Evolutionary conservation across 345 rosid genomes (phyloP).

Genomic region (Sonneratia caseolaris): DNA sequence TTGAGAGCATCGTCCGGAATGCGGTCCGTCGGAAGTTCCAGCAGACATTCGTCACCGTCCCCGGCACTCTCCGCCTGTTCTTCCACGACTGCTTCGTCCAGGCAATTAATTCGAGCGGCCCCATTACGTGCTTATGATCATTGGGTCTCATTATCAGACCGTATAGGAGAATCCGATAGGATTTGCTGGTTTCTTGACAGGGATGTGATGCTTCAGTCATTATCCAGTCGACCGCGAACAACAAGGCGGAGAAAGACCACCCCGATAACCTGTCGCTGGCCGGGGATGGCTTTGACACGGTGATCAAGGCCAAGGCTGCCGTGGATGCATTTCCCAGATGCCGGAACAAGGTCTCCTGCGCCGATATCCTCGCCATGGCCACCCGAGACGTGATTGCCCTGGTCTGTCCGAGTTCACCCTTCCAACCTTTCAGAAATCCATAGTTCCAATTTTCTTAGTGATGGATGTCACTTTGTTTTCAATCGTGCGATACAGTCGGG

Average conservation of each 20-base stretch:
- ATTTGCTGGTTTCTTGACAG: conserved; percentile 12
- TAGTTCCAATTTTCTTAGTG: too few relatives aligned
- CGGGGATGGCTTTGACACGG: conserved; percentile 87
- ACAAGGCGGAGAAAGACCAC: conserved; percentile 76
- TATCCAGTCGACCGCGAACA: conserved; percentile 36
- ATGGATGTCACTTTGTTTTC: too few relatives aligned
- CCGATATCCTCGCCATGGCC: conserved; percentile 79
- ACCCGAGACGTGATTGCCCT: conserved; percentile 60
- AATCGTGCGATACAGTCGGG: conserved; percentile 29
- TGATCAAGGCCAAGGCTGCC: conserved; percentile 67
- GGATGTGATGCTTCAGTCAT: conserved; percentile 81
- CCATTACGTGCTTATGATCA: background rate
- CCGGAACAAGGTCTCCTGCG: conserved; percentile 65
- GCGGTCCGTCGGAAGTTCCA: conserved; percentile 35
- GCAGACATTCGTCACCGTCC: conserved; percentile 64
- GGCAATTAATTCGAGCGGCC: conserved; percentile 16
- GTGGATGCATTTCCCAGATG: conserved; percentile 41
- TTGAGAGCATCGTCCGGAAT: conserved; percentile 44
- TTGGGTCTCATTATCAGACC: background rate
- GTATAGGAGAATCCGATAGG: too few relatives aligned
- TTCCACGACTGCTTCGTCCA: conserved; percentile 82
- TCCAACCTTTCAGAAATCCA: too few relatives aligned
- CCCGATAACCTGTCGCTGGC: conserved; percentile 73
- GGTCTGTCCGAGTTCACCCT: conserved; percentile 21
- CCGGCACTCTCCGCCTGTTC: conserved; percentile 78